Evolutionary conservation across 805 yeast species (phyloP).

Genomic region (Diddensiella caesifluorescens): DNA sequence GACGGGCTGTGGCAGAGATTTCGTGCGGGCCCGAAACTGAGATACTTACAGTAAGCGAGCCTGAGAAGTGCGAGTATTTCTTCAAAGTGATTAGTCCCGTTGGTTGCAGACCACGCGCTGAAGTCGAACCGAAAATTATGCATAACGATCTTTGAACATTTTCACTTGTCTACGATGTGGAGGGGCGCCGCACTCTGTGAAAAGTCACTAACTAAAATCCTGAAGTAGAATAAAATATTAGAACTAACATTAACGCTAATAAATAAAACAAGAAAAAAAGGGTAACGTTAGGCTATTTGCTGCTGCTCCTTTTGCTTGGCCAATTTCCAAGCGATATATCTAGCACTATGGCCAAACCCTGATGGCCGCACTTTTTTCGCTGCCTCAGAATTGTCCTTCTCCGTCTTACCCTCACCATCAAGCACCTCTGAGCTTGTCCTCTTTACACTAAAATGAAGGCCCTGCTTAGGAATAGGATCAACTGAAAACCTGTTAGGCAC

Average conservation of each 20-base stretch:
- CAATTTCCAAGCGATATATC: slow-evolving; percentile 59
- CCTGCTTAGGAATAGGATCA: slow-evolving; percentile 23
- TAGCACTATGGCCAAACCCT: slow-evolving; percentile 66
- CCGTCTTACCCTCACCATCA: slow-evolving; percentile 12
- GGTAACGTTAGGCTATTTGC: no score
- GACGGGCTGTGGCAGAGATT: slow-evolving; percentile 61
- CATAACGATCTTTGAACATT: slow-evolving; percentile 4
- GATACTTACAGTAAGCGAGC: slow-evolving; percentile 70
- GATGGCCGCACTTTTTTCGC: slow-evolving; percentile 27
- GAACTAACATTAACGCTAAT: no score
- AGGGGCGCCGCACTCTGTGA: no score
- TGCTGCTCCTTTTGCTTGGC: background rate
- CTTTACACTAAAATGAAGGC: slow-evolving; percentile 20
- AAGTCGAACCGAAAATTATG: background rate
- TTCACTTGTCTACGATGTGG: no score
- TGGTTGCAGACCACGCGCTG: slow-evolving; percentile 22
- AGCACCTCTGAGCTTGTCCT: slow-evolving; percentile 13
- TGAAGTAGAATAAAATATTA: no score
- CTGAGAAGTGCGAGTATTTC: slow-evolving; percentile 78
- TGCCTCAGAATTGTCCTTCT: slow-evolving; percentile 24
- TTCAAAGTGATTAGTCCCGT: slow-evolving; percentile 37
- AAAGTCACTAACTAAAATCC: no score
- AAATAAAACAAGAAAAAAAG: no score
- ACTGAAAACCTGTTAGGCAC: slow-evolving; percentile 19
- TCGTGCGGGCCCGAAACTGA: slow-evolving; percentile 59